These are phyloP conservation scores for Hirschioporus abietinus DNA, from an alignment of 768 basidiomycete genomes.

Conservation along the genomic window DNA sequence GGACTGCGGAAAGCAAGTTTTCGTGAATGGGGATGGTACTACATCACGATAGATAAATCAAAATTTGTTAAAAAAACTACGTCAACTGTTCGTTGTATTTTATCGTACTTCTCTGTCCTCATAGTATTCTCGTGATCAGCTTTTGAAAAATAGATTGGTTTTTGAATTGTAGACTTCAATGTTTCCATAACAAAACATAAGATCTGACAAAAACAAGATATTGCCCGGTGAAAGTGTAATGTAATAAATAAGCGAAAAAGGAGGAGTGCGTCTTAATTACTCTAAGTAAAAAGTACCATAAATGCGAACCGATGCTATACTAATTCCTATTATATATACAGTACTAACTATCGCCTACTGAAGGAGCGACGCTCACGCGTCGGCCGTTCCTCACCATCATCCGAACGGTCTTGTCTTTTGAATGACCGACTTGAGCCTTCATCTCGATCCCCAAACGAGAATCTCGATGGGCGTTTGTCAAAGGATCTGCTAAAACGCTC, in stretches of 20 bases:
- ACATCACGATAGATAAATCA: background rate
- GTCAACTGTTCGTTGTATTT: background rate
- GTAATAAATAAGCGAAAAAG: background rate
- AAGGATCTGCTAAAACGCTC: background rate
- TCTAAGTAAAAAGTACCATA: background rate
- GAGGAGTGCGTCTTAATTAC: background rate
- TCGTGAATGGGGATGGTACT: conserved; percentile 1
- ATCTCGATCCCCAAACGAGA: background rate
- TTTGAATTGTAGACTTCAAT: background rate
- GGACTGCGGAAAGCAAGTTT: background rate
- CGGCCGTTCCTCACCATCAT: background rate
- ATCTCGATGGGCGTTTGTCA: background rate
- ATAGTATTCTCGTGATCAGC: background rate
- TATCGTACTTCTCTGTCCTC: background rate
- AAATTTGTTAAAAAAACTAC: background rate
- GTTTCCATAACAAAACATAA: background rate
- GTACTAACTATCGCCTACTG: background rate
- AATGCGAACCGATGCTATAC: background rate
- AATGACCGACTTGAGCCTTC: background rate
- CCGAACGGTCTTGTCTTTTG: background rate
- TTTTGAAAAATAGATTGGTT: background rate
- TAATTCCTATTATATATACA: background rate
- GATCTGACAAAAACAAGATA: background rate
- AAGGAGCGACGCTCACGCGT: background rate
- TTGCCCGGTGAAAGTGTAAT: background rate